Conservation (phyloP, 148 eudicot species). For the Fagopyrum homotropicum region DNA sequence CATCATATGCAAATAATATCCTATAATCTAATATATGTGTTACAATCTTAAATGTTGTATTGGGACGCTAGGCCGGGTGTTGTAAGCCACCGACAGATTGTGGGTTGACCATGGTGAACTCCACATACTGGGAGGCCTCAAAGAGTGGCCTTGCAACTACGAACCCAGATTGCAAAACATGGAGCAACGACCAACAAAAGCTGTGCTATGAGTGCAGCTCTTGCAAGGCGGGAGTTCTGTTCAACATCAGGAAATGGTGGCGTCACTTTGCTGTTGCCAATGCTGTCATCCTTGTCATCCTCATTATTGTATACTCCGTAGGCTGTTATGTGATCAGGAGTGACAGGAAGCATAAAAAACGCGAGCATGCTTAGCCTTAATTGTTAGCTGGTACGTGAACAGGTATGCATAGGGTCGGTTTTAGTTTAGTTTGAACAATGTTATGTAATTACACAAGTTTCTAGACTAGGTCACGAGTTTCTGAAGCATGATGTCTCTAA, state of each 20-base stretch:
- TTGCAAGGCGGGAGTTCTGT: constrained; percentile 83
- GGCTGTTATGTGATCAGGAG: constrained; percentile 85
- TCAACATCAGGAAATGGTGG: constrained; percentile 77
- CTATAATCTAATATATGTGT: too few species aligned
- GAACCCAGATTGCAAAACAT: constrained; percentile 39
- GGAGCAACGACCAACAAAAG: constrained; percentile 40
- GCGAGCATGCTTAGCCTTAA: background rate
- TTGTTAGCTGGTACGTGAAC: background rate
- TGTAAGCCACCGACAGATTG: constrained; percentile 74
- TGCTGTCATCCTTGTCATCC: constrained; percentile 52
- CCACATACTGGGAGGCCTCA: constrained; percentile 42
- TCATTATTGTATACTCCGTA: constrained; percentile 67
- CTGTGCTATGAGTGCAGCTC: constrained; percentile 69
- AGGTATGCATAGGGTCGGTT: background rate
- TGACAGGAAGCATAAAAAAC: constrained; percentile 22
- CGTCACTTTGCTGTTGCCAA: constrained; percentile 63
- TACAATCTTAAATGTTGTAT: background rate
- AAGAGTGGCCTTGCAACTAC: background rate
- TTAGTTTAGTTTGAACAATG: background rate
- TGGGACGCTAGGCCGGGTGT: constrained; percentile 46
- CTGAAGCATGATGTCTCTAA: background rate
- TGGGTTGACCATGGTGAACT: constrained; percentile 35
- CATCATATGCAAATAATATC: too few species aligned
- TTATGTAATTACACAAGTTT: background rate
- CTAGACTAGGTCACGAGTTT: background rate